Evolutionary conservation across 106 monocot species (phyloP).

Genomic region (Triglochin maritima): DNA sequence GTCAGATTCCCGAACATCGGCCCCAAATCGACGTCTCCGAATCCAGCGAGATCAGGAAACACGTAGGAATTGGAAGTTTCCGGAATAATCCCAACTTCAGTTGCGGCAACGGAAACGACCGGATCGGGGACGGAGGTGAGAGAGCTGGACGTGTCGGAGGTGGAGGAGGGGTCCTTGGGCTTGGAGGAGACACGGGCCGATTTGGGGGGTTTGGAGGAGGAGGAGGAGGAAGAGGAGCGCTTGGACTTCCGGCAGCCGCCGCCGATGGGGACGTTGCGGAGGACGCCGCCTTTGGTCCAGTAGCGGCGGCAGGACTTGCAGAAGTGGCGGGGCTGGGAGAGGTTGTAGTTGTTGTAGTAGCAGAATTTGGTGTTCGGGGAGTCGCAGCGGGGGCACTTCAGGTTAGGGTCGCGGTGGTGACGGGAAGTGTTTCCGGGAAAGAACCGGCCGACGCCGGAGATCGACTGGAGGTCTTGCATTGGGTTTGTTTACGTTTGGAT

Average conservation of each 20-base stretch:
- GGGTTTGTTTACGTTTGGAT: no score
- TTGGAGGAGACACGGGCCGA: constrained; percentile 6
- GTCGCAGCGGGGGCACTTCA: constrained; percentile 48
- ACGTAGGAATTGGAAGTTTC: no score
- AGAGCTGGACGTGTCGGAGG: constrained; percentile 9
- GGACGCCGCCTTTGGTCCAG: constrained; percentile 80
- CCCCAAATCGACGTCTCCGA: no score
- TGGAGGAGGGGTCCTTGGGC: background rate
- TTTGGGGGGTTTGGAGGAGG: constrained; percentile 1
- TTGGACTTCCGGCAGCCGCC: constrained; percentile 66
- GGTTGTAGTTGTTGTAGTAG: constrained; percentile 85
- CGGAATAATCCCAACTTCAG: background rate
- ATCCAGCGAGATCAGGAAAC: no score
- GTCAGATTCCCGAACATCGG: background rate
- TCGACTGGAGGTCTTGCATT: constrained; percentile 19
- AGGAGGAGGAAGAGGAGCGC: constrained; percentile 15
- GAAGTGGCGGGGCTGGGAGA: constrained; percentile 63
- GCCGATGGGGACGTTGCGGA: constrained; percentile 87
- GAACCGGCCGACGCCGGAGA: constrained; percentile 4
- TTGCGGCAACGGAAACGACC: background rate
- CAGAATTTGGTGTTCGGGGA: constrained; percentile 72
- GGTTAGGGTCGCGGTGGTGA: background rate
- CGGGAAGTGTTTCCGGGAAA: background rate
- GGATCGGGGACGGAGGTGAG: background rate
- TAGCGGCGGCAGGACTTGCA: constrained; percentile 78